Evolutionary conservation across 495 filamentous ascomycete species (phyloP).

Genomic region (Elasticomyces elasticus): DNA sequence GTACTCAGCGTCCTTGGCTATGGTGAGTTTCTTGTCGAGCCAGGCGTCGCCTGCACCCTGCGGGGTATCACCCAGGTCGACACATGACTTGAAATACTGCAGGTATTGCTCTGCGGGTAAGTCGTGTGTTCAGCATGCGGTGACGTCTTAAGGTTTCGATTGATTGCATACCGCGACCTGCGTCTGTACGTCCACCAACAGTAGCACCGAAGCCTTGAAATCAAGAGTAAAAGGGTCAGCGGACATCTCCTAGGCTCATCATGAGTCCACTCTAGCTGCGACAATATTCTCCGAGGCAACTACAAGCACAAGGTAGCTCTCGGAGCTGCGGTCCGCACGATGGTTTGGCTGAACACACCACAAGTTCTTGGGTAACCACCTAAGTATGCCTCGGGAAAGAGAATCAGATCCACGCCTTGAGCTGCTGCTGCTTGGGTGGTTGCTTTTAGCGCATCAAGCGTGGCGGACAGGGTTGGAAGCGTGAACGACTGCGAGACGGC

Average conservation of each 20-base stretch:
- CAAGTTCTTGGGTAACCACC: conserved; percentile 88
- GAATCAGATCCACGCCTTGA: conserved; percentile 59
- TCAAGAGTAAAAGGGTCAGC: too few relatives aligned
- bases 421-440: conserved; percentile 44
- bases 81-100: conserved; percentile 62
- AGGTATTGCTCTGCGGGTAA: conserved; percentile 81
- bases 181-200: neutral
- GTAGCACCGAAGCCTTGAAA: conserved; percentile 61
- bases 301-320: too few relatives aligned
- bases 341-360: too few relatives aligned
- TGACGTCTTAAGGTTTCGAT: too few relatives aligned
- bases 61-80: conserved; percentile 83
- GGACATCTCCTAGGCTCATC: too few relatives aligned
- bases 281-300: too few relatives aligned
- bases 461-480: conserved; percentile 49
- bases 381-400: conserved; percentile 89
- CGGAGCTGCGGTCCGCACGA: too few relatives aligned
- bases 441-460: conserved; percentile 52
- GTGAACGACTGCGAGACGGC: conserved; percentile 73
- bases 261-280: too few relatives aligned
- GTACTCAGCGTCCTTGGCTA: conserved; percentile 32
- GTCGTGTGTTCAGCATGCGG: too few relatives aligned
- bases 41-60: conserved; percentile 62
- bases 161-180: too few relatives aligned
- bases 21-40: conserved; percentile 52